Percentiles rank a stretch among this genome's conserved stretches.
Evolutionary conservation across 2,329 filamentous ascomycete species (phyloP).

Genomic region (Trichoderma harzianum): DNA sequence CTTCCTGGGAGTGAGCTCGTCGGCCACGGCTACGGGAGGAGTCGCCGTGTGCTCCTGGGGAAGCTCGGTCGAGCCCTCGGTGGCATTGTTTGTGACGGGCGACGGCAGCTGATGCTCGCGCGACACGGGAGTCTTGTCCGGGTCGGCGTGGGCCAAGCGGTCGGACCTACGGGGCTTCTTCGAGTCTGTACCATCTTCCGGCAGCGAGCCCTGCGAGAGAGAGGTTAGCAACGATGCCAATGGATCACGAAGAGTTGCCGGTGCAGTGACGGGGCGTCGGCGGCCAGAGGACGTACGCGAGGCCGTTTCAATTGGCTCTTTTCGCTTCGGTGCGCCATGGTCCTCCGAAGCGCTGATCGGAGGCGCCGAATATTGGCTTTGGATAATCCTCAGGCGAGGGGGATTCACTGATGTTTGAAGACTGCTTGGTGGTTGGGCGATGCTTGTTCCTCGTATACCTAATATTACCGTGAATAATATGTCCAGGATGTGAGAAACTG

Average conservation of each 20-base stretch:
- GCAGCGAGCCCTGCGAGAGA: slow-evolving; percentile 57
- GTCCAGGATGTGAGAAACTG: slow-evolving; percentile 14
- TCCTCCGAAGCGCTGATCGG: slow-evolving; percentile 25
- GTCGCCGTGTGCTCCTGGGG: slow-evolving; percentile 68
- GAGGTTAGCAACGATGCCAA: slow-evolving; percentile 26
- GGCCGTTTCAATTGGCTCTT: slow-evolving; percentile 83
- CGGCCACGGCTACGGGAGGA: slow-evolving; percentile 59
- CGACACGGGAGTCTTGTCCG: slow-evolving; percentile 56
- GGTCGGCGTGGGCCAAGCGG: slow-evolving; percentile 57
- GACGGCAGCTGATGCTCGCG: slow-evolving; percentile 73
- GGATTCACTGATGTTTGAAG: not conserved
- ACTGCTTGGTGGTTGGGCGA: slow-evolving; percentile 9
- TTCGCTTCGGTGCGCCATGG: slow-evolving; percentile 61
- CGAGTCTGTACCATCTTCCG: slow-evolving; percentile 60
- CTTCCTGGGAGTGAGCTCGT: slow-evolving; percentile 51
- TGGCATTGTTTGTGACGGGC: slow-evolving; percentile 63
- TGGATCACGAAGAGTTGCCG: slow-evolving; percentile 1
- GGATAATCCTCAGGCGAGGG: slow-evolving; percentile 11
- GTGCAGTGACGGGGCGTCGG: slow-evolving; percentile 9
- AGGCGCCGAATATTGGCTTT: not conserved
- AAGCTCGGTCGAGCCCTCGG: slow-evolving; percentile 48
- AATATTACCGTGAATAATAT: slow-evolving; percentile 25
- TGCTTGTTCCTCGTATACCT: slow-evolving; percentile 25
- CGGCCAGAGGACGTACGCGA: slow-evolving; percentile 53
- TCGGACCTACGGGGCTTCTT: slow-evolving; percentile 85